These are phyloP conservation scores for Leccinum disarticulatum DNA, from an alignment of 768 basidiomycete species.

Conservation along the genomic window DNA sequence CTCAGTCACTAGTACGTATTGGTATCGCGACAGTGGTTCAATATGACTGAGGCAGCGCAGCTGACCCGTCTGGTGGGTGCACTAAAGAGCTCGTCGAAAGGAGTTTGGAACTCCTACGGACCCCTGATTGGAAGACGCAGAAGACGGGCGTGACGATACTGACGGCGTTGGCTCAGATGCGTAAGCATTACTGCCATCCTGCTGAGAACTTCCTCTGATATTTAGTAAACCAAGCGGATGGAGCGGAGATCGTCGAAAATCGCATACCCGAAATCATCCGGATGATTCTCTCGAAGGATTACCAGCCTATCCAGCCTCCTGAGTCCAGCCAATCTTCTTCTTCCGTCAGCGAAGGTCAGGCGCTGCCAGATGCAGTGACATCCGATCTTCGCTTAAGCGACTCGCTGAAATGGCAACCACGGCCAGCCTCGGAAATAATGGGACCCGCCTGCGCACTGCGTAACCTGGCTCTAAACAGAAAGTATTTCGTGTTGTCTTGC, in stretches of 20 bases:
- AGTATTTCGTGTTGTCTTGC: not conserved
- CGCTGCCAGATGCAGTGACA: not conserved
- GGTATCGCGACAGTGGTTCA: rapidly evolving
- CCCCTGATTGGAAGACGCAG: constrained; percentile 16
- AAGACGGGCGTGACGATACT: constrained; percentile 24
- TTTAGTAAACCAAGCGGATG: not conserved
- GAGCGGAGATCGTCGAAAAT: not conserved
- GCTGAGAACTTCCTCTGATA: not conserved
- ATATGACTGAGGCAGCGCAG: not conserved
- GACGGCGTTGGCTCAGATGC: constrained; percentile 19
- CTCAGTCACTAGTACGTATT: constrained; percentile 8
- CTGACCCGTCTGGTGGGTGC: not conserved
- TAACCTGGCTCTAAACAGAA: constrained; percentile 18
- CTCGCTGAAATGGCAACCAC: not conserved
- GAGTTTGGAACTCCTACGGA: constrained; percentile 7
- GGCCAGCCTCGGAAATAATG: constrained; percentile 21
- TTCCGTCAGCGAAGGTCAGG: no score
- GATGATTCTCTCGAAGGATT: not conserved
- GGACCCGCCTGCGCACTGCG: constrained; percentile 27
- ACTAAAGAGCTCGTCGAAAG: constrained; percentile 8
- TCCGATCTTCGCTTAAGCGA: no score
- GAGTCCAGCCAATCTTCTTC: no score
- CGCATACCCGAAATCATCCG: not conserved
- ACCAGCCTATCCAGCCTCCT: no score
- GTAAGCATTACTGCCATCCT: not conserved